A percentile compares a stretch with the other conserved stretches of the same genome.
Evolutionary conservation across 192 early-diverging fungal species (phyloP).

Genomic region (Entomortierella lignicola): DNA sequence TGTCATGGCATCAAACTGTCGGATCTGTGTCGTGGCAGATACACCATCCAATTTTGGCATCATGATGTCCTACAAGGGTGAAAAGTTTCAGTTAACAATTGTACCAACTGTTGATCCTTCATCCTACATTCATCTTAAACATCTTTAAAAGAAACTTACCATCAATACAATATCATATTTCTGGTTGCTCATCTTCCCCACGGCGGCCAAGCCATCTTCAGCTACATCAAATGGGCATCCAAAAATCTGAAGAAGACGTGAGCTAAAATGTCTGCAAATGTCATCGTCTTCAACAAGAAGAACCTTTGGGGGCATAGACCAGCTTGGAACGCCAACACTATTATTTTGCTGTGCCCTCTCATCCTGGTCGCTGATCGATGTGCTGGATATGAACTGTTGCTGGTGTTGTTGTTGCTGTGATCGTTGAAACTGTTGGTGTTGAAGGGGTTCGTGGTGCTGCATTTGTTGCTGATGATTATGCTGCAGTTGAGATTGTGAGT

Average conservation of each 20-base stretch:
- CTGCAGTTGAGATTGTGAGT: neutral
- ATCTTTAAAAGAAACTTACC: conserved; percentile 46
- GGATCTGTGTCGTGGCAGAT: conserved; percentile 71
- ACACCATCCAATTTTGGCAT: conserved; percentile 81
- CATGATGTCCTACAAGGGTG: conserved; percentile 66
- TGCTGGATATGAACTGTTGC: neutral
- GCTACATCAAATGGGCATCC: conserved; percentile 77
- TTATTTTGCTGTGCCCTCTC: neutral
- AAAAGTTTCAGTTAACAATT: conserved; percentile 1
- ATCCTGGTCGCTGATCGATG: neutral
- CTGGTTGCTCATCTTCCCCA: conserved; percentile 65
- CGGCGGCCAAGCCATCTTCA: conserved; percentile 72
- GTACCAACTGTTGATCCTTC: neutral
- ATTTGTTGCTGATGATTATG: neutral
- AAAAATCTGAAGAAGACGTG: conserved; percentile 65
- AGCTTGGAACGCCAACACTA: conserved; percentile 34
- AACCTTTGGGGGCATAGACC: conserved; percentile 63
- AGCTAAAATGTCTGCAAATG: conserved; percentile 58
- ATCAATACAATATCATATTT: conserved; percentile 82
- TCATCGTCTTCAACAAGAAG: conserved; percentile 79
- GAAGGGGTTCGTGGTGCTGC: conserved; percentile 2
- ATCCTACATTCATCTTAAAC: too few relatives aligned
- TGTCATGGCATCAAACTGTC: conserved; percentile 73
- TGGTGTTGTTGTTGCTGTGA: conserved; percentile 19
- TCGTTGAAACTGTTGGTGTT: conserved; percentile 10